Conservation (phyloP, 345 rosid species). For the Gynandropsis gynandra region DNA sequence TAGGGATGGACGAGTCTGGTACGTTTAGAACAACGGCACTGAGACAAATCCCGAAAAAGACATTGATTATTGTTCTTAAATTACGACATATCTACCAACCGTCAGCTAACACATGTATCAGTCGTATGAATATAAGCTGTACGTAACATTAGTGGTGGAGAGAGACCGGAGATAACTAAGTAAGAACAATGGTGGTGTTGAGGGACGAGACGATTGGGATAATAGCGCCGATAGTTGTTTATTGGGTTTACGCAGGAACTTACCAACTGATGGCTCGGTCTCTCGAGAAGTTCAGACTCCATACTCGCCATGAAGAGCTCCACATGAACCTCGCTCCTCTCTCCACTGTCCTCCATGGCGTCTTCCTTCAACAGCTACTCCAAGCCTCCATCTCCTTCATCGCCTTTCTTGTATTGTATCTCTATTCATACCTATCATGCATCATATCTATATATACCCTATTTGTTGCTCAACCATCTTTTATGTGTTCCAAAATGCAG, state of each 20-base stretch:
- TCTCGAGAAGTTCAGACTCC: slow-evolving; percentile 48
- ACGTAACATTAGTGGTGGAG: too few relatives aligned
- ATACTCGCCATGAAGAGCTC: slow-evolving; percentile 53
- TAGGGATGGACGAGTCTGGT: too few relatives aligned
- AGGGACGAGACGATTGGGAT: slow-evolving; percentile 74
- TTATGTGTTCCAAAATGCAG: slow-evolving; percentile 13
- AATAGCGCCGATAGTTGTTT: slow-evolving; percentile 58
- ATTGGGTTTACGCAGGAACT: slow-evolving; percentile 64
- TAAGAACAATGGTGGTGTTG: slow-evolving; percentile 45
- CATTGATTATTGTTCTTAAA: too few relatives aligned
- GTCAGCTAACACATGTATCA: too few relatives aligned
- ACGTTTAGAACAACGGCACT: too few relatives aligned
- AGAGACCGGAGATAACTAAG: background rate
- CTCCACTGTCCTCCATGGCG: slow-evolving; percentile 46
- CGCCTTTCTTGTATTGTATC: background rate
- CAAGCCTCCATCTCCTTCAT: slow-evolving; percentile 30
- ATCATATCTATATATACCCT: too few relatives aligned
- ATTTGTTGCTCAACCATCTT: background rate
- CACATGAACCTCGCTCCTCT: slow-evolving; percentile 54
- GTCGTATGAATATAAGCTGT: too few relatives aligned
- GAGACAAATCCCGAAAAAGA: too few relatives aligned
- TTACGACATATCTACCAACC: too few relatives aligned
- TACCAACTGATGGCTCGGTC: slow-evolving; percentile 54
- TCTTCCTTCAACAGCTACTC: slow-evolving; percentile 61
- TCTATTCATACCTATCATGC: too few relatives aligned